A percentile compares a stretch with the other conserved stretches of the same genome.
These are phyloP conservation scores for Lentithecium fluviatile DNA, from an alignment of 495 filamentous ascomycete genomes.

Conservation along the genomic window DNA sequence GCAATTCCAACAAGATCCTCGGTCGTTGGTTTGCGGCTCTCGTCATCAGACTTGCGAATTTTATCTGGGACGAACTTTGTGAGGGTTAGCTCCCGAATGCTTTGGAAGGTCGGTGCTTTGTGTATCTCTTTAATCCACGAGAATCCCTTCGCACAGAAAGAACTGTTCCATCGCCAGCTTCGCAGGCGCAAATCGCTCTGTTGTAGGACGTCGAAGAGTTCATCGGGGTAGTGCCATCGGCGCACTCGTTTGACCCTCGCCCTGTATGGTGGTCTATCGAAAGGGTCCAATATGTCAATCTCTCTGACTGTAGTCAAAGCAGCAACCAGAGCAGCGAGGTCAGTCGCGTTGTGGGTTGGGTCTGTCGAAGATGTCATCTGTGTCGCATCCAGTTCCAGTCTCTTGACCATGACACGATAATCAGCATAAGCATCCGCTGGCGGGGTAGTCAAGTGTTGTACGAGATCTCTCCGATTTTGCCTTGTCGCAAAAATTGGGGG, in stretches of 20 bases:
- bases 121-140: slow-evolving; percentile 57
- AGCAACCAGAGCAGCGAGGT: slow-evolving; percentile 50
- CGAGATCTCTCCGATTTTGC: slow-evolving; percentile 50
- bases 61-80: slow-evolving; percentile 55
- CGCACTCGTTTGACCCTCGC: slow-evolving; percentile 46
- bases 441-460: slow-evolving; percentile 50
- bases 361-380: slow-evolving; percentile 28
- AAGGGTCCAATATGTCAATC: slow-evolving; percentile 55
- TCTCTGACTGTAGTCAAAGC: slow-evolving; percentile 54
- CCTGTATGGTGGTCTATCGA: slow-evolving; percentile 58
- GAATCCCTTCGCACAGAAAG: slow-evolving; percentile 52
- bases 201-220: slow-evolving; percentile 58
- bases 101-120: slow-evolving; percentile 56
- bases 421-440: slow-evolving; percentile 47
- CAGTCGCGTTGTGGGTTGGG: slow-evolving; percentile 11
- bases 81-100: slow-evolving; percentile 59
- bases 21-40: not conserved
- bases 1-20: slow-evolving; percentile 56
- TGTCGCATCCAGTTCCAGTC: slow-evolving; percentile 62
- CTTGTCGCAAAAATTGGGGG: slow-evolving; percentile 60
- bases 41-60: slow-evolving; percentile 35
- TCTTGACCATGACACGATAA: slow-evolving; percentile 67
- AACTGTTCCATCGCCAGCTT: slow-evolving; percentile 77
- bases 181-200: slow-evolving; percentile 51
- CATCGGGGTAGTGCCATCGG: slow-evolving; percentile 60